A percentile compares a stretch with the other conserved stretches of the same genome.
Evolutionary conservation across 106 monocot genomes (phyloP).

Genomic region (Dendrobium nobile): DNA sequence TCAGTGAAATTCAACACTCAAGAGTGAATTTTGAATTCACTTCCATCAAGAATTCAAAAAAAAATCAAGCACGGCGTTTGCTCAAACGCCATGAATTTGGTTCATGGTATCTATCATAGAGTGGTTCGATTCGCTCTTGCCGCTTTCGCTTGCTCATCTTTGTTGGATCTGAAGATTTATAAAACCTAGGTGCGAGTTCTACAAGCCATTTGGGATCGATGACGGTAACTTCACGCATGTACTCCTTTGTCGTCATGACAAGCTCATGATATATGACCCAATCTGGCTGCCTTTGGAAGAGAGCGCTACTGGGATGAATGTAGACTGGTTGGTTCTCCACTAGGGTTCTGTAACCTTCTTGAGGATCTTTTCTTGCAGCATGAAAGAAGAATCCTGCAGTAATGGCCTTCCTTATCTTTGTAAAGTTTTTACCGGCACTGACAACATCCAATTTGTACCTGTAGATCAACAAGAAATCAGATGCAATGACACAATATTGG

Average conservation of each 20-base stretch:
- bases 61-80: slow-evolving; percentile 70
- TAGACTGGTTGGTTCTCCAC: slow-evolving; percentile 97
- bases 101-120: slow-evolving; percentile 96
- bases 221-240: slow-evolving; percentile 94
- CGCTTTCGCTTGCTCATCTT: slow-evolving; percentile 99
- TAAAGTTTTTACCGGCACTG: slow-evolving; percentile 82
- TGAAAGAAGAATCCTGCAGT: slow-evolving; percentile 95
- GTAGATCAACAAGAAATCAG: slow-evolving; percentile 3
- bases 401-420: slow-evolving; percentile 86
- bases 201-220: slow-evolving; percentile 94
- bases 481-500: neutral
- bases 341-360: slow-evolving; percentile 86
- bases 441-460: slow-evolving; percentile 89
- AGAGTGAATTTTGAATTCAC: too few relatives aligned
- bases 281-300: slow-evolving; percentile 91
- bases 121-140: slow-evolving; percentile 81
- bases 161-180: slow-evolving; percentile 73
- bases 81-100: slow-evolving; percentile 95
- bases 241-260: slow-evolving; percentile 96
- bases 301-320: slow-evolving; percentile 88
- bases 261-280: slow-evolving; percentile 95
- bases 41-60: too few relatives aligned
- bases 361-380: slow-evolving; percentile 84
- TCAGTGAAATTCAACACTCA: too few relatives aligned
- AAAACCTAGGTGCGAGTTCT: slow-evolving; percentile 88